phyloP scores from a whole-genome alignment of 1,284 basidiomycete genomes.

The Sporisorium reilianum region DNA sequence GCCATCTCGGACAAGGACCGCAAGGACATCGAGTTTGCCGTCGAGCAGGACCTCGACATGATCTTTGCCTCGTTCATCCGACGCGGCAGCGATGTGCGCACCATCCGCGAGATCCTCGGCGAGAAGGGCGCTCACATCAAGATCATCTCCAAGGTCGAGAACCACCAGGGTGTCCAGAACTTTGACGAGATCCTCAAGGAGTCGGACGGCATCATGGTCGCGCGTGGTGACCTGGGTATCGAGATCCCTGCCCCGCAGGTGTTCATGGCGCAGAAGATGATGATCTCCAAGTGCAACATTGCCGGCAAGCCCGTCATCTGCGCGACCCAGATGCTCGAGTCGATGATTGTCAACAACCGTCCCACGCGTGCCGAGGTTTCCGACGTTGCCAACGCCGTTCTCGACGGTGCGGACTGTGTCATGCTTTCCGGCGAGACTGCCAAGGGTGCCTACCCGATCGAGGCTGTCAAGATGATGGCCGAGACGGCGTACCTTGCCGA shows the following conservation, averaged over 20 bases:
- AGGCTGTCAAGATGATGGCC: slow-evolving; percentile 72
- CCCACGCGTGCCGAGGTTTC: slow-evolving; percentile 69
- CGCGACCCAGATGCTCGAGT: slow-evolving; percentile 99
- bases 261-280: slow-evolving; percentile 70
- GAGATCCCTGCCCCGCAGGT: slow-evolving; percentile 75
- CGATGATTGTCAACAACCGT: slow-evolving; percentile 71
- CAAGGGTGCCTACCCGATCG: slow-evolving; percentile 68
- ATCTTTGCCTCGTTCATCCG: slow-evolving; percentile 70
- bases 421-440: slow-evolving; percentile 69
- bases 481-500: slow-evolving; percentile 69
- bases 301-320: slow-evolving; percentile 88
- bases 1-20: slow-evolving; percentile 94
- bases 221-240: slow-evolving; percentile 69
- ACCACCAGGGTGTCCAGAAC: slow-evolving; percentile 69
- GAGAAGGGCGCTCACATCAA: slow-evolving; percentile 68
- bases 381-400: slow-evolving; percentile 69
- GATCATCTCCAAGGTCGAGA: slow-evolving; percentile 69
- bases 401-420: slow-evolving; percentile 69
- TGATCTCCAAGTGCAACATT: slow-evolving; percentile 70
- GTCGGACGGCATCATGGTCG: slow-evolving; percentile 70
- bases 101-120: slow-evolving; percentile 67
- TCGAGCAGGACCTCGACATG: slow-evolving; percentile 98
- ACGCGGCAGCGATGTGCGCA: slow-evolving; percentile 62
- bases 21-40: slow-evolving; percentile 91
- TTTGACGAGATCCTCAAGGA: slow-evolving; percentile 69